Evolutionary conservation across 208 protist species (phyloP).

Genomic region (Acanthamoeba triangularis): DNA sequence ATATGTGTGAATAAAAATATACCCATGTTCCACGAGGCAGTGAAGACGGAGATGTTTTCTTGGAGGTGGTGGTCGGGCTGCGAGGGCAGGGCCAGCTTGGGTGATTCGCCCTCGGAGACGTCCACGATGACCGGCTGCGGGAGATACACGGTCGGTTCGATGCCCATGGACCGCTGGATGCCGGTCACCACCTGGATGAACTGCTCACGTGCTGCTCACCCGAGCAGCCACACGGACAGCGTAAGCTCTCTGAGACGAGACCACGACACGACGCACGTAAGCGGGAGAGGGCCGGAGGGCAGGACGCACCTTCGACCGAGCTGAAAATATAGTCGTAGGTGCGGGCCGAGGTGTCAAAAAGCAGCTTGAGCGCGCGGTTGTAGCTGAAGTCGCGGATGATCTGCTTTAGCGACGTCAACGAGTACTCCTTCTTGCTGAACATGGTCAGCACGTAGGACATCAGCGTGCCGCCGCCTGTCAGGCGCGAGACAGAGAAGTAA

Average conservation of each 20-base stretch:
- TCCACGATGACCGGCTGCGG: slow-evolving; percentile 1
- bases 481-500: background rate
- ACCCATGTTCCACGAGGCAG: slow-evolving; percentile 64
- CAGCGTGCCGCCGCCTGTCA: background rate
- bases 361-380: slow-evolving; percentile 37
- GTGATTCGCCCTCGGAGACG: background rate
- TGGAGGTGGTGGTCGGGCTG: slow-evolving; percentile 22
- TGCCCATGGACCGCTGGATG: slow-evolving; percentile 44
- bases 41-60: slow-evolving; percentile 60
- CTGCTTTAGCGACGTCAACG: slow-evolving; percentile 44
- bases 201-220: slow-evolving; percentile 20
- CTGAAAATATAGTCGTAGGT: slow-evolving; percentile 76
- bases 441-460: slow-evolving; percentile 67
- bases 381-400: slow-evolving; percentile 40
- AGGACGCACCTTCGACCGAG: slow-evolving; percentile 10
- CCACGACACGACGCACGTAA: too few species aligned
- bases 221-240: too few species aligned
- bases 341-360: slow-evolving; percentile 46
- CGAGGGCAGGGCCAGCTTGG: slow-evolving; percentile 19
- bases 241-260: background rate
- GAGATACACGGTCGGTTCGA: background rate
- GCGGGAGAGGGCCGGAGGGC: too few species aligned
- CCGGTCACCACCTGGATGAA: slow-evolving; percentile 69
- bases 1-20: background rate
- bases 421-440: slow-evolving; percentile 68